Evolutionary conservation across 2,329 filamentous ascomycete species (phyloP), one percentile per base, ranked within the genome.

Genomic region (Arthrocladium fulminans): DNA sequence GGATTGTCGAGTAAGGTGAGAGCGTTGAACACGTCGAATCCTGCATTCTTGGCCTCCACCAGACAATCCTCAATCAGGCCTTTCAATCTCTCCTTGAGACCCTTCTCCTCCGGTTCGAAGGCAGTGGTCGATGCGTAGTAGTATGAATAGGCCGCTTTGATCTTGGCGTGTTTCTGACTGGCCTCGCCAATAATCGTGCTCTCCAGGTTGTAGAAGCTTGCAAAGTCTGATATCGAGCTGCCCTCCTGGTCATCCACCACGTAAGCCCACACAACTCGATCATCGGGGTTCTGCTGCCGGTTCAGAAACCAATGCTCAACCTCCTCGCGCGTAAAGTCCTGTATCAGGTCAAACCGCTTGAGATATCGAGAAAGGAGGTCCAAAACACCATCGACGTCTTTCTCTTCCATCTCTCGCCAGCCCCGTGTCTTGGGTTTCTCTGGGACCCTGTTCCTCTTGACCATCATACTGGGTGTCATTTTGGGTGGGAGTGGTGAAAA

Each of bases 11-110:
- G 83, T 32, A 96, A 75, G 0, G 89, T 94, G 48, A 98, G 76
- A 0, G 88, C 90, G 62, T 98, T 98, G 74, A 97, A 94, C 50
- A 98, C 92, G 64, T 98, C 92, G 62, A 97, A 96, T 30, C 61
- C 57, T 64, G 78, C 77, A 66, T 81, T 78, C 73, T 95, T 96
- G 50, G 88, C 88, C 45, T 94, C 73, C 58, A 96, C 86, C 47
- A 98, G 74, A 0, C 86, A 86, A 65, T 98, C 92, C 58, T 84
- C 80, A 51, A 94, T 77, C 54, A 98, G 73, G 38, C 74, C 70
- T 64, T 94, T 89, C 54, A 98, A 76, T 22, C 90, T 81, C n/a
- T 74, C 71, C 70, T 89, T 89, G 57, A 94, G 74, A 24, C 79
- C 79, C 13, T 67, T 68, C 52, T 75, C 71, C 38, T 72, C 61